These are phyloP conservation scores for Cucurbita pepo DNA, from an alignment of 306 rosid species.

Conservation along the genomic window DNA sequence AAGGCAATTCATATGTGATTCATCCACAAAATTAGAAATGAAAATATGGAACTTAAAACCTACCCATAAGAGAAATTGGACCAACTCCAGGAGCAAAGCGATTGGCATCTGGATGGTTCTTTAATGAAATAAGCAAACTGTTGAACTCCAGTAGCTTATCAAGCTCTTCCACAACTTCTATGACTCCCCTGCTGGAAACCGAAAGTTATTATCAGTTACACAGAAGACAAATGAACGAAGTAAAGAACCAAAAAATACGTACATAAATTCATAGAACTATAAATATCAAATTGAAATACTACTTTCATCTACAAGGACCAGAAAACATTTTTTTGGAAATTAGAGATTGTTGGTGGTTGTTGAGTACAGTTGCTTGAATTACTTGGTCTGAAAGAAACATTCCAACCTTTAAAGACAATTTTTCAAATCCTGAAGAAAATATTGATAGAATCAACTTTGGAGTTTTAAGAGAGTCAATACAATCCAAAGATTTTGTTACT, in stretches of 20 bases:
- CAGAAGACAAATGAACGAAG: neutral
- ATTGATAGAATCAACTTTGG: neutral
- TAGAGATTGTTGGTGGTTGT: neutral
- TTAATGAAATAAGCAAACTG: conserved; percentile 54
- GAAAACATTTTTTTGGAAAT: neutral
- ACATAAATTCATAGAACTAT: neutral
- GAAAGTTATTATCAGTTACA: conserved; percentile 17
- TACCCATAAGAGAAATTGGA: conserved; percentile 67
- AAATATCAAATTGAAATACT: neutral
- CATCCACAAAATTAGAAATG: neutral
- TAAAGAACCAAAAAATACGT: neutral
- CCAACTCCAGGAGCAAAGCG: conserved; percentile 83
- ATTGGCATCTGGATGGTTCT: conserved; percentile 56
- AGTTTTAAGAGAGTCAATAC: neutral
- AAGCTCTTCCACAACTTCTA: conserved; percentile 56
- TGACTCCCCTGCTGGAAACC: conserved; percentile 50
- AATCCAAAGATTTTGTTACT: neutral
- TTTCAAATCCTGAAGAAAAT: neutral
- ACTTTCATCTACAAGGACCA: neutral
- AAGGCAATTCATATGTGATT: conserved; percentile 8
- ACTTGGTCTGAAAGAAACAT: neutral
- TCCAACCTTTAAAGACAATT: neutral
- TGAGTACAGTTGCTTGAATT: neutral
- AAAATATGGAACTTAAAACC: conserved; percentile 9
- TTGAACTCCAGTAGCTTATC: conserved; percentile 51